Base-by-base conservation (phyloP, 371 early-diverging fungal species). In the Coemansia sp. region DNA sequence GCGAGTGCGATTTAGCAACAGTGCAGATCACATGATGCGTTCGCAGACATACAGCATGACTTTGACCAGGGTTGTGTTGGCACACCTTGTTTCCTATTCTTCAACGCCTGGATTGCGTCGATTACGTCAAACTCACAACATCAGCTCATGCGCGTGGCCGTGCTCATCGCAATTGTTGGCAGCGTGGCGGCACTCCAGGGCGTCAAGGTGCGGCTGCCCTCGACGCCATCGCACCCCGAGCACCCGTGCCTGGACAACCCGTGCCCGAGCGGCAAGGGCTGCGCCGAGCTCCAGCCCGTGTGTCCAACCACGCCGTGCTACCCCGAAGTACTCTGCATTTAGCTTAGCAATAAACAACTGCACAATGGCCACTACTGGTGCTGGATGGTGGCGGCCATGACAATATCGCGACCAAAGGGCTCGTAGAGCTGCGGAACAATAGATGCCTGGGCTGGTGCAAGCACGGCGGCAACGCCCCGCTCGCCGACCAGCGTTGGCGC, bases 401-500 rank as follows among this genome's bases (percentile, higher is more conserved):
- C 53, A 16, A 52, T 14, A 36, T 52, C 53, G 9, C 53, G 53
- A 9, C 53, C 53, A 49, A 76, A 68, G 13, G 31, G 43, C 64
- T 63, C 53, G 31, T 65, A 65, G 0, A 32, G 35, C 34, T 45
- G 65, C 3, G 64, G 72, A 2, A 16, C 36, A 52, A 52, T 34
- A 5, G 53, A 36, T 31, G 53, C 45, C 5, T 14, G 35, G 32
- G n/a, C 34, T 35, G 31, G 34, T 32, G 51, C 4, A 14, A 47
- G 41, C 51, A 67, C 55, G 1, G 81, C 84, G 14, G 83, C 77
- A 32, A 91, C 79, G 5, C 93, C 90, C 55, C 70, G 67, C 3
- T 77, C 65, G 6, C 90, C 90, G 34, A 93, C 80, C 35, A 83
- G 82, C 3, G 80, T 70, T 5, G 96, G 96, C 0, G 92, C 90